Percentiles rank a stretch among this genome's conserved stretches.
Conservation (phyloP, 208 protist species). For the Leishmania braziliensis region DNA sequence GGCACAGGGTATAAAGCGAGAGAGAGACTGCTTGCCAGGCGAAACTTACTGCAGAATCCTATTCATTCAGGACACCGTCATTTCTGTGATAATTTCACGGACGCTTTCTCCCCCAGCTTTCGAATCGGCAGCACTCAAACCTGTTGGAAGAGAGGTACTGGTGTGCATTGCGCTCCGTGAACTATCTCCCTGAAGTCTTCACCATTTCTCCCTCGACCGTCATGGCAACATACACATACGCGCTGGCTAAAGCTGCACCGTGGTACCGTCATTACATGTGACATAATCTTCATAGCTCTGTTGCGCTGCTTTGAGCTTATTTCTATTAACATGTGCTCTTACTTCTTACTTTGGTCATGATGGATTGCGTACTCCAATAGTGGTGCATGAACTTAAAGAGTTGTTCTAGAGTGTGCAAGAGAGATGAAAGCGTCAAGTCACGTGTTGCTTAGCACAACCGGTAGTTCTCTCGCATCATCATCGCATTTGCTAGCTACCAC, state of each 20-base stretch:
- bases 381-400: neutral
- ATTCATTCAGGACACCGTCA: neutral
- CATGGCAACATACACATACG: neutral
- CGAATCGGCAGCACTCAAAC: too few species aligned
- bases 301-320: neutral
- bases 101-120: too few species aligned
- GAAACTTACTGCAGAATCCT: neutral
- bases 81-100: neutral
- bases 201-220: neutral
- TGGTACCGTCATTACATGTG: neutral
- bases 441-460: conserved; percentile 19
- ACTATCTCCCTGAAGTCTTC: neutral
- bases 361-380: neutral
- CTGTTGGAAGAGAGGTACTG: neutral
- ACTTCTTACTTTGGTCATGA: neutral
- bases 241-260: neutral
- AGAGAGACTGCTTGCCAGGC: neutral
- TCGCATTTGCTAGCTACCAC: conserved; percentile 38
- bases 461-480: conserved; percentile 18
- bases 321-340: neutral
- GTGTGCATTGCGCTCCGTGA: neutral
- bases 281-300: neutral
- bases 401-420: neutral
- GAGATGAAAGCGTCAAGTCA: neutral
- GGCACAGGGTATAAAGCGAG: neutral